These are phyloP conservation scores for Podila epigama DNA, from an alignment of 192 early-diverging fungal genomes.

Conservation along the genomic window DNA sequence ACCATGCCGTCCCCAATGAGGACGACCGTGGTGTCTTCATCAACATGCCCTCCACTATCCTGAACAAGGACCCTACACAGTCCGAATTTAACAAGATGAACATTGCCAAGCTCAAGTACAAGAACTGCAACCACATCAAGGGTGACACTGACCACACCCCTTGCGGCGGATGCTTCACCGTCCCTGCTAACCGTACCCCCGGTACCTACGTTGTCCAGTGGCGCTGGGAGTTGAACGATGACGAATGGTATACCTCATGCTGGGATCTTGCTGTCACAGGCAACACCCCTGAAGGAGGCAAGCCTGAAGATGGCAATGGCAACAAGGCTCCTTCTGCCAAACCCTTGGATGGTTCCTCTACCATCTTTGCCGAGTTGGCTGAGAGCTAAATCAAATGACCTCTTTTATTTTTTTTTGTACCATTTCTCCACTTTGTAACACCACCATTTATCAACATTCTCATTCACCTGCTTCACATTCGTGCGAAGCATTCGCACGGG, in stretches of 20 bases:
- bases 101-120: constrained; percentile 41
- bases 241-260: constrained; percentile 48
- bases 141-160: constrained; percentile 33
- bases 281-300: too few species aligned
- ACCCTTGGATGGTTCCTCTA: neutral
- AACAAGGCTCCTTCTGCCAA: neutral
- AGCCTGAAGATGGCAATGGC: neutral
- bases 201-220: constrained; percentile 45
- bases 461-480: neutral
- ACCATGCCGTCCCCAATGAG: constrained; percentile 29
- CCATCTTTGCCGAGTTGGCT: constrained; percentile 13
- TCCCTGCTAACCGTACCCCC: constrained; percentile 6
- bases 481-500: neutral
- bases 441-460: neutral
- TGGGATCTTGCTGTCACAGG: constrained; percentile 32
- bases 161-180: constrained; percentile 35
- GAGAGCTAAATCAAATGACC: neutral
- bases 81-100: constrained; percentile 5
- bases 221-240: constrained; percentile 39
- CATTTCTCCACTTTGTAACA: neutral
- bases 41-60: constrained; percentile 20
- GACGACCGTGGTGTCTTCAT: constrained; percentile 24
- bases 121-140: constrained; percentile 27
- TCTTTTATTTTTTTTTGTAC: neutral
- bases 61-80: constrained; percentile 31